Evolutionary conservation across 148 eudicot species (phyloP), one percentile per base, ranked within the genome.

Genomic region (Hydrangea macrophylla): DNA sequence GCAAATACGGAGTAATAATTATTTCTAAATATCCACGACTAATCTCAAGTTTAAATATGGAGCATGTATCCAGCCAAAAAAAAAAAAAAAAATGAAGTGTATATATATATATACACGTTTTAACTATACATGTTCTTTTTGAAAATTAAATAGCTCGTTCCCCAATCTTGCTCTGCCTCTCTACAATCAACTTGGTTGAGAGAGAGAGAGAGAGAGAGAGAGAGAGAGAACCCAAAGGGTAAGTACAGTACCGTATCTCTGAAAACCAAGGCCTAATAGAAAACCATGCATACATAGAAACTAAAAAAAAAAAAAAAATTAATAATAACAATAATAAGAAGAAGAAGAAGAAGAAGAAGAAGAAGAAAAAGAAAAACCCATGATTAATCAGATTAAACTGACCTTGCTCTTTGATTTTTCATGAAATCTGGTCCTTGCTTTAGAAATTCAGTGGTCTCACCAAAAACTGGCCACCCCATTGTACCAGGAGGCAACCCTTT

Each of bases 391-490:
- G 22, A n/a, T n/a, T n/a, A n/a, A 51, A 68, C 73, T 67, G 23
- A 90, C 96, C 91, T 90, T 61, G 85, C 73, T 71, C 85, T 77
- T 70, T 90, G 83, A 44, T 53, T 77, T 31, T 77, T 88, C 78
- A 90, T 88, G 72, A 90, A 90, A 27, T 71, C 69, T 24, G 96
- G 96, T 2, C 96, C 96, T 40, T 79, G 87, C 70, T 79, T 84
- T 7, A 88, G 79, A 55, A 90, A 90, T 57, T 83, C 83, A 33
- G 72, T 70, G 35, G 93, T 90, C 44, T 90, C 91, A 37, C 96
- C 96, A 76, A 90, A 75, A 54, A 90, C 50, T 24, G 96, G 96
- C 87, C 88, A 85, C 5, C 97, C 97, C 97, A 90, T 90, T 7
- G 94, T 88, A 6, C 97, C 97, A 20, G 89, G 89, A 13, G 97